These are phyloP conservation scores for Verticillium zaregamsianum DNA, from an alignment of 2,329 filamentous ascomycete species.

Conservation along the genomic window DNA sequence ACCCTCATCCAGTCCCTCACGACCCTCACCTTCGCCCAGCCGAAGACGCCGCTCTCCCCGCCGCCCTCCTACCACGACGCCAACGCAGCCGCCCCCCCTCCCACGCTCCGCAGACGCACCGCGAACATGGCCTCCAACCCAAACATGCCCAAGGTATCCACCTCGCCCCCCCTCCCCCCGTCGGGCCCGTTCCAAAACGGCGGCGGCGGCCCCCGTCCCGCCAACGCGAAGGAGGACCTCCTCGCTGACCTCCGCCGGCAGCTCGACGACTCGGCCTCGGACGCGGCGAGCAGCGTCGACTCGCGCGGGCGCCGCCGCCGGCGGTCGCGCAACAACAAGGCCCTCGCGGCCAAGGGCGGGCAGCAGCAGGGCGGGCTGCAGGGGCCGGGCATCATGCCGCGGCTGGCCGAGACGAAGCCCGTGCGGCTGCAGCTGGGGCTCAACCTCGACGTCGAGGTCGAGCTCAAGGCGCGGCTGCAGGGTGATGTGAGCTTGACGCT, in stretches of 20 bases:
- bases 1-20: slow-evolving; percentile 13
- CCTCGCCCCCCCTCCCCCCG: slow-evolving; percentile 2
- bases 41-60: background rate
- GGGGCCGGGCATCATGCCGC: slow-evolving; percentile 15
- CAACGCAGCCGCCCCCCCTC: background rate
- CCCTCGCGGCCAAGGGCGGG: slow-evolving; percentile 1
- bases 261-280: slow-evolving; percentile 12
- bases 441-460: slow-evolving; percentile 73
- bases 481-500: slow-evolving; percentile 69
- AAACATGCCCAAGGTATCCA: slow-evolving; percentile 4
- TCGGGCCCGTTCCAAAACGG: background rate
- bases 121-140: background rate
- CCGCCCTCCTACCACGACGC: background rate
- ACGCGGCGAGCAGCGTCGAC: slow-evolving; percentile 9
- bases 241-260: slow-evolving; percentile 13
- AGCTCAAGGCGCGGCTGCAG: slow-evolving; percentile 73
- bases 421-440: slow-evolving; percentile 67
- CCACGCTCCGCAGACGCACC: background rate
- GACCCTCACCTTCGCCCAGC: background rate
- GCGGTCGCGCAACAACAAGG: slow-evolving; percentile 8
- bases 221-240: slow-evolving; percentile 9
- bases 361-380: slow-evolving; percentile 1
- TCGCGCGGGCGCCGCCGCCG: background rate
- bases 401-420: slow-evolving; percentile 47
- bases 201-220: background rate